Evolutionary conservation across 257 asterid genomes (phyloP).

Genomic region (Paulownia fortunei): DNA sequence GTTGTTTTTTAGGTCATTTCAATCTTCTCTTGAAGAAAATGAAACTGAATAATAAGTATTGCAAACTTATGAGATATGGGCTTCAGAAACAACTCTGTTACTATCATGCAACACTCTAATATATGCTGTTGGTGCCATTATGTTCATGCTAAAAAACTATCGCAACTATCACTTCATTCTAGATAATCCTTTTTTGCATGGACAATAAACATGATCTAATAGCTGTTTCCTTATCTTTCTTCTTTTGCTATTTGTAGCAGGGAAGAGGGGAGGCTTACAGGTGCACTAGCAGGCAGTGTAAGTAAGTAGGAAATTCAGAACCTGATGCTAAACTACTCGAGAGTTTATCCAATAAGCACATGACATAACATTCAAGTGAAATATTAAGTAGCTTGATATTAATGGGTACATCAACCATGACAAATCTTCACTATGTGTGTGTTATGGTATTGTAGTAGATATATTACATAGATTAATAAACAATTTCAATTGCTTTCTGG

Average conservation of each 20-base stretch:
- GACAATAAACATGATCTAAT: too few relatives aligned
- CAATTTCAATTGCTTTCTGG: background rate
- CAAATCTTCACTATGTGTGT: too few relatives aligned
- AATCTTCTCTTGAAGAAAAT: background rate
- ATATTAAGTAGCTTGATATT: too few relatives aligned
- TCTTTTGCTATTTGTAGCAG: too few relatives aligned
- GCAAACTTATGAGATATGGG: background rate
- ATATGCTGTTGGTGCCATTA: background rate
- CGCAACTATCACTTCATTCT: too few relatives aligned
- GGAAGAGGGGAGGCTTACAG: too few relatives aligned
- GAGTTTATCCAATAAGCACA: background rate
- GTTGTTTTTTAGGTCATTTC: conserved; percentile 10
- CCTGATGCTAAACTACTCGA: background rate
- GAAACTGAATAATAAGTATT: background rate
- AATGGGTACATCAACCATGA: too few relatives aligned
- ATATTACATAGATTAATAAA: too few relatives aligned
- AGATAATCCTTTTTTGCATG: background rate
- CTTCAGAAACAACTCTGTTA: background rate
- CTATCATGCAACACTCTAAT: background rate
- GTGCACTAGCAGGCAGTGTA: too few relatives aligned
- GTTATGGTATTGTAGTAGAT: background rate
- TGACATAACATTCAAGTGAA: background rate
- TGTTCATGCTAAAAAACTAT: background rate
- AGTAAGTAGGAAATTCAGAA: background rate
- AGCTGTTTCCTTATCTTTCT: background rate